Base-by-base conservation (phyloP, 352 stramenopile genomes). In the Pythium inflatum region DNA sequence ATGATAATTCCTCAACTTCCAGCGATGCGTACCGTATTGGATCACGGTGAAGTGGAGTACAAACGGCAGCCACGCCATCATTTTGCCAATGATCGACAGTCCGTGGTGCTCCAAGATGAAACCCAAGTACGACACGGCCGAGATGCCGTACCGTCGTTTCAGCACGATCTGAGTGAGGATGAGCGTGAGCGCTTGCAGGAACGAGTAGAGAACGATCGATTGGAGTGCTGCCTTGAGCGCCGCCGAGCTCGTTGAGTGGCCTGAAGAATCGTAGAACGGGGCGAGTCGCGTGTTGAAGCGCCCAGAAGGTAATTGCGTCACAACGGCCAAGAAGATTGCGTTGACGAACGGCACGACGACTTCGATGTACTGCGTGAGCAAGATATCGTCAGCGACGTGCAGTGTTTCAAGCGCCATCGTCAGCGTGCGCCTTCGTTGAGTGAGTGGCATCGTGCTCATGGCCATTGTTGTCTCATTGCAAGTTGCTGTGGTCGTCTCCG, bases 301-400 rank as follows among this genome's bases (percentile, higher is more conserved):
- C 0, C 64, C 54, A 12, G 33, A 36, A 8, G 20, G 20, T 11
- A 77, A 59, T 25, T 53, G 51, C 12, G 28, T 64, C 2, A 54
- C 31, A 14, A 73, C 40, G 27, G 38, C 55, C 18, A 77, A 8
- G 48, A 73, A 77, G 7, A 68, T 22, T 13, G 11, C 22, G 43
- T 73, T 77, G 30, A 71, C 24, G 2, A 77, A 30, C 24, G 70
- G 70, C n/a, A 77, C 55, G 28, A 45, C 36, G 18, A 77, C 60
- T 40, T 73, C 70, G 3, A 73, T 53, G 48, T 77, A 77, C 61
- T 77, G 64, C 46, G 73, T 61, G 27, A 77, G 65, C 25, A 77
- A 38, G 33, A 77, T 73, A 2, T 53, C 46, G n/a, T 77, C 70
- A 20, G 70, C 70, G 18, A 66, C 61, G 33, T 38, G 5, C 1